These are phyloP conservation scores for Eimeria sp. DNA, from an alignment of 169 alveolate species.

Conservation along the genomic window DNA sequence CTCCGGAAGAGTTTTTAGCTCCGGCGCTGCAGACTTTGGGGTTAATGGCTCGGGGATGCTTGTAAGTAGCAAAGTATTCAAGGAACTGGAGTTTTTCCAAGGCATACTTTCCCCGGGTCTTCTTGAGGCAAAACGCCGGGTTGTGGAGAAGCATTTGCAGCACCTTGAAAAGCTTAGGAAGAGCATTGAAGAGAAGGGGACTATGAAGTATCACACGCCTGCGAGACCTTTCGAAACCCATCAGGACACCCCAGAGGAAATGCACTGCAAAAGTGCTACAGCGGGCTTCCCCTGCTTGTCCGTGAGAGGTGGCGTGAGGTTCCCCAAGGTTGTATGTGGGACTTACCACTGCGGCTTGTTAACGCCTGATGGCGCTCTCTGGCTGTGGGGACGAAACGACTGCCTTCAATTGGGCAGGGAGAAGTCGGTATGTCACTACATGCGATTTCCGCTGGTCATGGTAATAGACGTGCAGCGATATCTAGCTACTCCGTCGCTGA, in stretches of 20 bases:
- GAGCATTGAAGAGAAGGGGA: not conserved
- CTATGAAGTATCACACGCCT: not conserved
- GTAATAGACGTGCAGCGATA: too few relatives aligned
- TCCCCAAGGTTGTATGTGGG: conserved; percentile 51
- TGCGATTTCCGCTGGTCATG: not conserved
- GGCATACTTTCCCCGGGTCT: conserved; percentile 16
- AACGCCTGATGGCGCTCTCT: conserved; percentile 50
- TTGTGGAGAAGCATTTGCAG: conserved; percentile 28
- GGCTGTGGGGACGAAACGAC: conserved; percentile 72
- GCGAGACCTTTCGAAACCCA: conserved; percentile 20
- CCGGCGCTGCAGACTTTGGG: conserved; percentile 69
- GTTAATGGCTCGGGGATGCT: conserved; percentile 72
- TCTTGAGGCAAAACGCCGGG: conserved; percentile 44
- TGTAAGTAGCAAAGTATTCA: conserved; percentile 23
- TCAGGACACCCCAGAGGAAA: conserved; percentile 18
- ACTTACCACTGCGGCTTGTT: conserved; percentile 49
- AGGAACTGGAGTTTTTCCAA: conserved; percentile 43
- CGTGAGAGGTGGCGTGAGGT: not conserved
- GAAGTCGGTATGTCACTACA: conserved; percentile 35
- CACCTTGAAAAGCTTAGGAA: conserved; percentile 49
- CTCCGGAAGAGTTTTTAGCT: conserved; percentile 63
- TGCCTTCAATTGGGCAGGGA: conserved; percentile 59
- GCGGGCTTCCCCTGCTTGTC: not conserved
- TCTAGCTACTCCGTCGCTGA: too few relatives aligned
- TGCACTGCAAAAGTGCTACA: not conserved